Base-by-base conservation (phyloP, 2,329 filamentous ascomycete genomes). In the Calonectria naviculata region DNA sequence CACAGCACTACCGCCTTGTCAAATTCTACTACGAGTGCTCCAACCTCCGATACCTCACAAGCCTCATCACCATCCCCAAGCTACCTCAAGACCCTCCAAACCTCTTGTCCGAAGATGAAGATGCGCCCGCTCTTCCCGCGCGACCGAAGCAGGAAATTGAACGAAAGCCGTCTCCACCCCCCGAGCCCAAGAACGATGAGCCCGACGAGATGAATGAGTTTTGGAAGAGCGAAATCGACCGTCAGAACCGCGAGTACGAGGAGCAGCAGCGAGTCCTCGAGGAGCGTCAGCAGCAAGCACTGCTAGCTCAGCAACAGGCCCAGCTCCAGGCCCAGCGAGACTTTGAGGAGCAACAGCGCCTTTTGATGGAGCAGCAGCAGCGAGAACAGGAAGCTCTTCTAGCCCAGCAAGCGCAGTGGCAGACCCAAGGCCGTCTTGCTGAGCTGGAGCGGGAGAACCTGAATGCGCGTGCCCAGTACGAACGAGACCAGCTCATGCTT, bases 21-120 rank as follows among this genome's bases (percentile, higher is more conserved):
- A 97, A 97, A 80, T 99, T 98, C 85, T 99, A 99, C 85, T 98
- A 98, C 84, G 97, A 99, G 85, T 99, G 97, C 84, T 98, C 97
- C 13, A 99, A 98, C 83, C 89, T 99, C 67, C 93, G 97, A 77
- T 99, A 99, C 81, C 89, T 99, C 60, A 99, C 97, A 17, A 98
- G 95, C 79, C 88, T 99, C 63, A 98, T 99, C 80, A 97, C 95
- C 2, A 95, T 99, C 8, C 97, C 97, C 1, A 98, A 98, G 83
- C 89, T 99, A 62, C 95, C 97, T 0, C 94, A 97, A 84, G 95
- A 98, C 67, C 94, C 97, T 0, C 97, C 97, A 0, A 98, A 94
- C 78, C 88, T 98, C 44, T 88, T 98, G 19, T 91, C 91, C 24
- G 95, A 97, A 79, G 95, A 97, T 72, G 95, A 96, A 65, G 90